These are phyloP conservation scores for Beauveria brongniartii DNA, from an alignment of 2,329 filamentous ascomycete species.

Conservation along the genomic window DNA sequence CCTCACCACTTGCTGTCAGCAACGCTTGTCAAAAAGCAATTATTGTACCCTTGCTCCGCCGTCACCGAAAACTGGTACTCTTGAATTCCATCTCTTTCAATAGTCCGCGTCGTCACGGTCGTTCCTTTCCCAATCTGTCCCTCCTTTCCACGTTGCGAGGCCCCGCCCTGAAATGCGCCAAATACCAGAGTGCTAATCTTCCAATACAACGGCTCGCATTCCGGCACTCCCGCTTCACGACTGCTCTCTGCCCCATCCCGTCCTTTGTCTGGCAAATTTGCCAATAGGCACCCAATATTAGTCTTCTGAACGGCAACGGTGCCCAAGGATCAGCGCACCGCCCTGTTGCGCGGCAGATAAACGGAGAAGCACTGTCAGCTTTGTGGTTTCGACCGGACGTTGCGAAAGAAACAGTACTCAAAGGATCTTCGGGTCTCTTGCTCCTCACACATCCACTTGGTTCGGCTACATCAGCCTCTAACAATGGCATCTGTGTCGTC, in stretches of 20 bases:
- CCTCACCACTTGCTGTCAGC: neutral
- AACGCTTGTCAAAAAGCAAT: neutral
- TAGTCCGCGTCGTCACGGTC: neutral
- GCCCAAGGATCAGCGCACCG: neutral
- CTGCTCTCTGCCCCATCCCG: neutral
- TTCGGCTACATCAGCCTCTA: neutral
- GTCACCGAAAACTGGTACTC: neutral
- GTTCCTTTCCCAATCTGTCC: neutral
- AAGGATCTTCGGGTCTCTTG: neutral
- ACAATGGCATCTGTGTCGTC: conserved; percentile 88
- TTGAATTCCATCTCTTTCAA: neutral
- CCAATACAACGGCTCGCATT: conserved; percentile 12
- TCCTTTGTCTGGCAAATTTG: neutral
- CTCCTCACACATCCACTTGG: neutral
- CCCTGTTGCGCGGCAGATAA: neutral
- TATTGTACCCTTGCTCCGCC: neutral
- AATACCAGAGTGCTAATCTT: conserved; percentile 12
- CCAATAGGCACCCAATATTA: neutral
- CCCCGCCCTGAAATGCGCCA: conserved; percentile 11
- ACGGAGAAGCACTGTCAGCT: neutral
- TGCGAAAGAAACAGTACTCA: neutral
- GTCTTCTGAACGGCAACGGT: neutral
- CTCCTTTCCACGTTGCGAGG: neutral
- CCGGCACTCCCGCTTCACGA: conserved; percentile 4
- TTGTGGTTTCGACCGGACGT: neutral